Evolutionary conservation across 140 eudicot genomes (phyloP).

Genomic region (Oenanthe javanica): DNA sequence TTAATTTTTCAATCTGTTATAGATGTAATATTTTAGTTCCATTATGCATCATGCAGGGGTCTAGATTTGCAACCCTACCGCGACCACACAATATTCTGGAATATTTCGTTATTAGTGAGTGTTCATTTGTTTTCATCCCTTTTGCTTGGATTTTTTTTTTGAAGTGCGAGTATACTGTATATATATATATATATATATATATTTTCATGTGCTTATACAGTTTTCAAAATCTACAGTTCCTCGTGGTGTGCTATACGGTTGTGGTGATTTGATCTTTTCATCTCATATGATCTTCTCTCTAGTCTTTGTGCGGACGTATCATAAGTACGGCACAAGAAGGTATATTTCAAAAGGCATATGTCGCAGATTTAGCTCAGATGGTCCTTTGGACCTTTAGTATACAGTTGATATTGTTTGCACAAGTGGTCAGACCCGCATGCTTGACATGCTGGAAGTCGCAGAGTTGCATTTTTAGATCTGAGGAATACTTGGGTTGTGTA

Average conservation of each 20-base stretch:
- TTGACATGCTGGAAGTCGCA: background rate
- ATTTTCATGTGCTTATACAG: constrained; percentile 15
- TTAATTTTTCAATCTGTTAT: background rate
- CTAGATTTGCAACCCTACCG: constrained; percentile 79
- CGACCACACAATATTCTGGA: constrained; percentile 61
- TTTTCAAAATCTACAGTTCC: constrained; percentile 59
- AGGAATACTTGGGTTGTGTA: background rate
- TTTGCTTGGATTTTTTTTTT: background rate
- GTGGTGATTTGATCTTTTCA: constrained; percentile 95
- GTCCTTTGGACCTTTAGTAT: background rate
- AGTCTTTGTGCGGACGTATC: constrained; percentile 83
- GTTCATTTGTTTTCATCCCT: background rate
- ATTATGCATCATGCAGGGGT: constrained; percentile 47
- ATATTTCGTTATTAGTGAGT: constrained; percentile 54
- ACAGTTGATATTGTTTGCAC: background rate
- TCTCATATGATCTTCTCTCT: constrained; percentile 97
- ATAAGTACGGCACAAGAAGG: constrained; percentile 82
- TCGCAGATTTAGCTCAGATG: background rate
- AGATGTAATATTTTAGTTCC: background rate
- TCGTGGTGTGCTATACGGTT: constrained; percentile 84
- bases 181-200: background rate
- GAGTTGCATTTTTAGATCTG: background rate
- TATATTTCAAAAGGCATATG: constrained; percentile 15
- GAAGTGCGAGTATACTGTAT: background rate
- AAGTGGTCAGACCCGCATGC: background rate